phyloP scores from a whole-genome alignment of 306 rosid species.

The Trifolium fragiferum region DNA sequence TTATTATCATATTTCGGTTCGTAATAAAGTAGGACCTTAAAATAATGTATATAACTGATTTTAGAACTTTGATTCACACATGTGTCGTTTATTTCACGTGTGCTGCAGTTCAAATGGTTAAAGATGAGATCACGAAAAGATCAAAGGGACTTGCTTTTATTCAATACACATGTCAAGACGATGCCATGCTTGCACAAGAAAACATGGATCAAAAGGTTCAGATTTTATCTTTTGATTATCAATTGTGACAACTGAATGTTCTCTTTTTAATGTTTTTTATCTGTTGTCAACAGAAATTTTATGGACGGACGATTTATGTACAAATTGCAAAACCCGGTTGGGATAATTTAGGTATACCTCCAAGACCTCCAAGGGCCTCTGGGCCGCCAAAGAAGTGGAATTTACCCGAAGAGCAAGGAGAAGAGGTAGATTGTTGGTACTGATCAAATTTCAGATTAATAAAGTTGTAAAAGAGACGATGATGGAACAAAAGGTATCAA shows the following conservation, averaged over 20 bases:
- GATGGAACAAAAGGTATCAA: constrained; percentile 22
- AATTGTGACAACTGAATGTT: not conserved
- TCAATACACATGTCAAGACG: constrained; percentile 77
- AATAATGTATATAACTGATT: constrained; percentile 6
- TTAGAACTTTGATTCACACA: not conserved
- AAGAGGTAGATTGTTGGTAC: constrained; percentile 92
- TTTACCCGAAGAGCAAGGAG: constrained; percentile 55
- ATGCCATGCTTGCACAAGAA: constrained; percentile 85
- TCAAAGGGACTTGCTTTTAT: constrained; percentile 88
- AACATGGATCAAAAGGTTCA: constrained; percentile 88
- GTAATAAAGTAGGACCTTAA: not conserved
- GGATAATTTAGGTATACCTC: constrained; percentile 52
- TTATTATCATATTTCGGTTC: constrained; percentile 5
- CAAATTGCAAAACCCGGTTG: constrained; percentile 71
- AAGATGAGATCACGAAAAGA: constrained; percentile 58
- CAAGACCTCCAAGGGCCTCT: constrained; percentile 64
- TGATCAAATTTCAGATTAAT: constrained; percentile 46
- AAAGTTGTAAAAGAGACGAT: constrained; percentile 30
- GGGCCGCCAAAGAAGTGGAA: constrained; percentile 65
- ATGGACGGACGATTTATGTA: constrained; percentile 69
- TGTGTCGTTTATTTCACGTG: constrained; percentile 14
- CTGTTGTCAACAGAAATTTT: constrained; percentile 51
- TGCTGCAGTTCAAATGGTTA: constrained; percentile 64
- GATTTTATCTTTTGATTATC: constrained; percentile 16
- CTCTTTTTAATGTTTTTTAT: constrained; percentile 22